Percentiles rank a stretch among this genome's conserved stretches.
phyloP scores from a whole-genome alignment of 2,329 filamentous ascomycete genomes.

The Rutstroemia sp. region DNA sequence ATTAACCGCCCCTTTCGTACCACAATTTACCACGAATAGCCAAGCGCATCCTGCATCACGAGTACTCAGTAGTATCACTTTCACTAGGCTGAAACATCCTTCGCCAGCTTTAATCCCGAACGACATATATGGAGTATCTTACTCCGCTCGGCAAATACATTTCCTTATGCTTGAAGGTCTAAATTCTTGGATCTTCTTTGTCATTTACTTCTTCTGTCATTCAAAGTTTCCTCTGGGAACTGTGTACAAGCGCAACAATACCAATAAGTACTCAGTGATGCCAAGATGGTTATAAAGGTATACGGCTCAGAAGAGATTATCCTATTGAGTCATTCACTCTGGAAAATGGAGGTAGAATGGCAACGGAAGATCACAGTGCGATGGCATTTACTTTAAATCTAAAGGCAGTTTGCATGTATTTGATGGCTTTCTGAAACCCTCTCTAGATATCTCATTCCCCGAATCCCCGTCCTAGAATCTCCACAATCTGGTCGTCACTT shows the following conservation, averaged over 20 bases:
- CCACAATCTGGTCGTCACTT: not conserved
- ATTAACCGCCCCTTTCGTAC: too few relatives aligned
- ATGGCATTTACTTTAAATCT: not conserved
- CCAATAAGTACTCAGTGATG: not conserved
- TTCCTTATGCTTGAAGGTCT: not conserved
- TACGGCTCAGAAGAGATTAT: not conserved
- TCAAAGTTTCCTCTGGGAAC: too few relatives aligned
- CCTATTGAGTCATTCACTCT: not conserved
- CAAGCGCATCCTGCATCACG: not conserved
- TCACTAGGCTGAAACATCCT: not conserved
- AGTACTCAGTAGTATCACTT: not conserved
- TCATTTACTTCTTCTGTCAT: not conserved
- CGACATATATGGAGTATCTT: not conserved
- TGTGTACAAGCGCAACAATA: conserved; percentile 1
- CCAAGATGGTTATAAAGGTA: not conserved
- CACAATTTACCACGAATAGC: conserved; percentile 3
- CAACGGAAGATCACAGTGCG: not conserved
- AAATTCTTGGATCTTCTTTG: not conserved
- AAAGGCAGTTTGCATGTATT: too few relatives aligned
- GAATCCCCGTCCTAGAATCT: too few relatives aligned
- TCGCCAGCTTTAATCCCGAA: not conserved
- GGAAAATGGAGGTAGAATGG: not conserved
- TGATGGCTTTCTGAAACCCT: too few relatives aligned
- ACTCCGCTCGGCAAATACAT: not conserved
- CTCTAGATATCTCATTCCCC: too few relatives aligned